phyloP scores from a whole-genome alignment of 2,329 filamentous ascomycete genomes.

The Aspergillus carbonarius region DNA sequence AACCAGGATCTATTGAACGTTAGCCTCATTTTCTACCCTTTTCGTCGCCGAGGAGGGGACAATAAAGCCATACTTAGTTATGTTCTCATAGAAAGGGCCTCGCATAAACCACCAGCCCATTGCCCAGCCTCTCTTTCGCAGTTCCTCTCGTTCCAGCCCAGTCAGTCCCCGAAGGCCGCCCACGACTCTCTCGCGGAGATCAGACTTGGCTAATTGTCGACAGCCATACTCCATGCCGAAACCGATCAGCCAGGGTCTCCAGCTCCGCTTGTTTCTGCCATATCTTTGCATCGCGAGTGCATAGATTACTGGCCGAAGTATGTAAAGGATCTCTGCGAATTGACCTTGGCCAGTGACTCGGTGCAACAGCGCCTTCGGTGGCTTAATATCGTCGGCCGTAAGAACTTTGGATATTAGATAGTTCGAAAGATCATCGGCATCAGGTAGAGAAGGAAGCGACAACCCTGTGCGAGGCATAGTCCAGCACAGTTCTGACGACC shows the following conservation, averaged over 20 bases:
- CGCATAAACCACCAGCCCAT: slow-evolving; percentile 96
- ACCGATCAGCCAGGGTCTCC: slow-evolving; percentile 89
- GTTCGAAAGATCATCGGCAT: slow-evolving; percentile 75
- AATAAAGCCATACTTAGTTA: slow-evolving; percentile 61
- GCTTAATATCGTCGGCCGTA: slow-evolving; percentile 94
- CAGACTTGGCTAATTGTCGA: slow-evolving; percentile 73
- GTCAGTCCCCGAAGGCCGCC: slow-evolving; percentile 75
- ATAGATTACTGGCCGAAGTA: slow-evolving; percentile 83
- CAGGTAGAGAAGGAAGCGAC: slow-evolving; percentile 78
- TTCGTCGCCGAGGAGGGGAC: background rate
- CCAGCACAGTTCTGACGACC: slow-evolving; percentile 61
- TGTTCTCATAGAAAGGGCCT: slow-evolving; percentile 92
- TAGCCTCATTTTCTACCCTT: slow-evolving; percentile 16
- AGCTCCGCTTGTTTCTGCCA: slow-evolving; percentile 71
- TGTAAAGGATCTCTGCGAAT: slow-evolving; percentile 85
- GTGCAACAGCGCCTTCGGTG: slow-evolving; percentile 82
- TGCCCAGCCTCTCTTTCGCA: slow-evolving; percentile 81
- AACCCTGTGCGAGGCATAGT: slow-evolving; percentile 92
- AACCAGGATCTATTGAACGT: slow-evolving; percentile 53
- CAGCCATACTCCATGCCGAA: slow-evolving; percentile 83
- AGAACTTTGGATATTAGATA: slow-evolving; percentile 89
- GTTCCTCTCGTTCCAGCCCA: slow-evolving; percentile 83
- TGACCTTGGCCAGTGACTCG: slow-evolving; percentile 70
- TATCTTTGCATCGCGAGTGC: slow-evolving; percentile 76
- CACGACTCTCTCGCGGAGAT: slow-evolving; percentile 62